Evolutionary conservation across 768 basidiomycete genomes (phyloP), one percentile per base, ranked within the genome.

Genomic region (Cytidiella melzeri): DNA sequence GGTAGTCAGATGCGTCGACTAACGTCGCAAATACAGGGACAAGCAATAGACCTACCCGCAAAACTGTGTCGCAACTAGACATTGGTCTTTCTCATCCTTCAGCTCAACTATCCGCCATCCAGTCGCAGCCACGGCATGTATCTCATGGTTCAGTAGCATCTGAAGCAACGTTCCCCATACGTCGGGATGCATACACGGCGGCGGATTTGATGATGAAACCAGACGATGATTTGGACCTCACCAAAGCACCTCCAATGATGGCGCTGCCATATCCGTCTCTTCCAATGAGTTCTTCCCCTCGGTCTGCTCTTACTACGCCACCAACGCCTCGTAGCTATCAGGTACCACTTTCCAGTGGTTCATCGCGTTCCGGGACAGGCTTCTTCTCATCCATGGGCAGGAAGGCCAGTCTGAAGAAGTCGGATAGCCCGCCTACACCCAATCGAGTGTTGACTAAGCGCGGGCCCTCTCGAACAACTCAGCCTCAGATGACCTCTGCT

Each of bases 321-420:
- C 70, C 77, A 1, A 64, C 76, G 4, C 54, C 60, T 5, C 59
- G 63, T 12, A 41, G 46, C 4, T 55, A 63, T 26, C 57, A 57
- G 6, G 42, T 63, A 12, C 53, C 61, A 1, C 46, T 62, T 4
- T 27, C 55, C 47, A 34, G 34, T 6, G 51, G 18, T 64, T 72
- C 60, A 41, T 81, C 74, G 53, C 69, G 75, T 5, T 57, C 66
- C n/a, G 75, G 77, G 0, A 53, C 55, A 9, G 77, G 74, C 30
- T 89, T 90, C 67, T 85, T 91, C 61, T 72, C 87, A 3, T 82
- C 86, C 0, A 73, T 91, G 13, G 84, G 86, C 11, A 74, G 87
- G 21, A 88, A 81, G 61, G 71, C 79, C 19, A 89, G 87, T 60
- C 54, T 74, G 27, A 74, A 67, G 64, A 69, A 63, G 63, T 73